Percentiles rank a stretch among this genome's conserved stretches.
phyloP scores from a whole-genome alignment of 768 basidiomycete species.

The Pulveroboletus frians region DNA sequence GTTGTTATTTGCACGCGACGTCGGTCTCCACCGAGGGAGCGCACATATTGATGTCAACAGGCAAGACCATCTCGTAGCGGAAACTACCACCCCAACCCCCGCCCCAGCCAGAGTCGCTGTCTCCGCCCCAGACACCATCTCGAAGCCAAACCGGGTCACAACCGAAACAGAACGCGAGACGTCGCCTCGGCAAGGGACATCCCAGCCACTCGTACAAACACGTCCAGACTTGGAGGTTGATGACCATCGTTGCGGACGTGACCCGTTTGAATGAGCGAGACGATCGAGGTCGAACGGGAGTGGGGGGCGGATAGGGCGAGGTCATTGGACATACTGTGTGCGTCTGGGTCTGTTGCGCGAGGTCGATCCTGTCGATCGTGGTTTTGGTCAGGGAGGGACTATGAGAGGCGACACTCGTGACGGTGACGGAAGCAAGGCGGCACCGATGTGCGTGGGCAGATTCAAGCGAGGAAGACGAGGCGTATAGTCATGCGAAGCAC shows the following conservation, averaged over 20 bases:
- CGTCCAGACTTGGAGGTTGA: conserved; percentile 38
- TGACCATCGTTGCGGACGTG: conserved; percentile 68
- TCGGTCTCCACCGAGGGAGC: neutral
- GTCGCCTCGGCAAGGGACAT: conserved; percentile 12
- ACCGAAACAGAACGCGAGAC: conserved; percentile 6
- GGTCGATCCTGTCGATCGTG: neutral
- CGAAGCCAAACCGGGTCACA: conserved; percentile 1
- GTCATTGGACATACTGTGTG: conserved; percentile 24
- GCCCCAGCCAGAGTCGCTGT: neutral
- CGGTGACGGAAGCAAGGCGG: neutral
- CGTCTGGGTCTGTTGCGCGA: conserved; percentile 9
- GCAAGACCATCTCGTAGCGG: conserved; percentile 4
- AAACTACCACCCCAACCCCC: conserved; percentile 1
- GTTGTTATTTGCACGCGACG: neutral
- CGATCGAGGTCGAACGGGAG: neutral
- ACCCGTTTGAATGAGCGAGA: conserved; percentile 34
- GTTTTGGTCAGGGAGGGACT: neutral
- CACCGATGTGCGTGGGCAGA: conserved; percentile 50
- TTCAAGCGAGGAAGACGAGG: conserved; percentile 71
- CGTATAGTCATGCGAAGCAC: conserved; percentile 53
- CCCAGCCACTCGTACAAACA: conserved; percentile 3
- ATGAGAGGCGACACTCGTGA: conserved; percentile 4
- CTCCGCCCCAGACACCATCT: neutral
- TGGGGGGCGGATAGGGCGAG: too few relatives aligned
- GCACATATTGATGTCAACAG: neutral